Base-by-base conservation (phyloP, 441 rosid genomes). In the Mallotus japonicus region DNA sequence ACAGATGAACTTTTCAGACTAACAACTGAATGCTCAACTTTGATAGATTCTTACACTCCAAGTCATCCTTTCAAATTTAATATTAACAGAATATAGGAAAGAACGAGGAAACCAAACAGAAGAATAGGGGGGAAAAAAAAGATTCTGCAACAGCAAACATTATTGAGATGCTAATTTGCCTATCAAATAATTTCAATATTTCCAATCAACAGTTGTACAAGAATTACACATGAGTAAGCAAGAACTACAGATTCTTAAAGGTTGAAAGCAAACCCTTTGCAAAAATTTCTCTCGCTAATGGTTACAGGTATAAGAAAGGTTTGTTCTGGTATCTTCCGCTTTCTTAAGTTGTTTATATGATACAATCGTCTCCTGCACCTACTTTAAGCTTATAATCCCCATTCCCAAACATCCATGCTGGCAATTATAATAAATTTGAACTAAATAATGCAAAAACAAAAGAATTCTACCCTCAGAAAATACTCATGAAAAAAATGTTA, bases 311-410 rank as follows among this genome's bases (percentile, higher is more conserved):
- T 78, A 69, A 62, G 22, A 60, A 20, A 42, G 12, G 57, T 13
- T 62, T 19, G 64, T 75, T 63, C 61, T 67, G 12, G 60, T 65
- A 63, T 73, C 72, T 70, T 76, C 65, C 70, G 70, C 54, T 71
- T 74, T 76, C 77, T 68, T 67, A 32, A 53, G 55, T 74, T 73
- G 69, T 67, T 70, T 70, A 78, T 78, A 84, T 81, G 84, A 77
- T 83, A 85, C 85, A 82, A 67, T 75, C 79, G 61, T 75, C 78
- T 69, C 64, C 62, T 73, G 63, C 66, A 75, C 79, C 86, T 71
- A 73, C 40, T 72, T 77, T 70, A 65, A 54, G 19, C 44, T 28
- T 54, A 34, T 57, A 37, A 62, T 71, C 47, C 56, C 58, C 73
- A 42, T 70, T 56, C 78, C 71, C 59, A 76, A 37, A 15, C 72